Conservation (phyloP, 768 basidiomycete genomes). For the Suillus fuscotomentosus region DNA sequence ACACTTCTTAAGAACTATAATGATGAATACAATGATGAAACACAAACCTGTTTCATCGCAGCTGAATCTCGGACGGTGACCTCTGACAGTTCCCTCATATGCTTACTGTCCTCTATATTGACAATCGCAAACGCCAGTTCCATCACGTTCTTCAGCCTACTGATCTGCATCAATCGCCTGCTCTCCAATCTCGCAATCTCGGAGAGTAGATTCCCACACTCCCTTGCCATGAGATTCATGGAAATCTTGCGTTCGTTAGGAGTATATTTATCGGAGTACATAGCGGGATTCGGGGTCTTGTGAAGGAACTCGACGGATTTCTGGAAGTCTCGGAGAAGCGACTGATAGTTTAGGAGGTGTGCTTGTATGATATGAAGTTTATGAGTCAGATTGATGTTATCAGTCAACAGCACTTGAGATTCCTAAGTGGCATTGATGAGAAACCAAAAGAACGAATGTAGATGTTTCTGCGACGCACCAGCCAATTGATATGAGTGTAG, state of each 20-base stretch:
- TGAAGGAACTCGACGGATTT: constrained; percentile 51
- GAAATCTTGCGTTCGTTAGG: not conserved
- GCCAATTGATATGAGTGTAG: constrained; percentile 47
- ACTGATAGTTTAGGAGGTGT: constrained; percentile 54
- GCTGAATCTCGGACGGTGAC: constrained; percentile 10
- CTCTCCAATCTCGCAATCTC: constrained; percentile 48
- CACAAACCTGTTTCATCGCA: constrained; percentile 23
- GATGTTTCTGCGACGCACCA: constrained; percentile 35
- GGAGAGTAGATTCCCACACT: constrained; percentile 29
- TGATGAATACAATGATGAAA: not conserved
- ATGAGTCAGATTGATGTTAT: constrained; percentile 41
- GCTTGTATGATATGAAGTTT: constrained; percentile 59
- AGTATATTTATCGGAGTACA: constrained; percentile 28
- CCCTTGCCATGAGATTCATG: constrained; percentile 7
- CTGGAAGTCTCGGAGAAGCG: constrained; percentile 52
- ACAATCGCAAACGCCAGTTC: constrained; percentile 48
- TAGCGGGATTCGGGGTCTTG: constrained; percentile 48
- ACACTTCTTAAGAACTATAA: constrained; percentile 1
- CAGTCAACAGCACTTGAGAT: constrained; percentile 35
- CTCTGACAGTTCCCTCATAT: constrained; percentile 8
- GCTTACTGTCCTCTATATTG: constrained; percentile 46
- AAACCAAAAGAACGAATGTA: not conserved
- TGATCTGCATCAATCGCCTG: constrained; percentile 28
- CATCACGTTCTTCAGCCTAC: constrained; percentile 25
- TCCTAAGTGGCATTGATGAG: constrained; percentile 35